These are phyloP conservation scores for Cercospora beticola DNA, from an alignment of 2,329 filamentous ascomycete species.

Conservation along the genomic window DNA sequence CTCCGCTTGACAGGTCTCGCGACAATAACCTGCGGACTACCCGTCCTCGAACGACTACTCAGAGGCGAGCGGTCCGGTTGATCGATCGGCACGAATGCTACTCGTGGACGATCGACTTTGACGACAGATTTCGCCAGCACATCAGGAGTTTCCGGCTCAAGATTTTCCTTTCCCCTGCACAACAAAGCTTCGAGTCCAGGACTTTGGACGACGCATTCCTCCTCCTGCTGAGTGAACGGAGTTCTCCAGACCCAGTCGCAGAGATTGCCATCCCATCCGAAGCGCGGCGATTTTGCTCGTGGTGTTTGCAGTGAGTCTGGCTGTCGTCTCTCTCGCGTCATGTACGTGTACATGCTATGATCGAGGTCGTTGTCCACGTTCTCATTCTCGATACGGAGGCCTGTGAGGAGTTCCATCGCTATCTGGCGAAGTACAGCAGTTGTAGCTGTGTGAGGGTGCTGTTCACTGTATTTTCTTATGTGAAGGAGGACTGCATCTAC, in stretches of 20 bases:
- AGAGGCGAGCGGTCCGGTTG: background rate
- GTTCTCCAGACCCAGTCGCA: slow-evolving; percentile 49
- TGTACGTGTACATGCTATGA: background rate
- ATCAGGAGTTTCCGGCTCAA: background rate
- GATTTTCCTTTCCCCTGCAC: background rate
- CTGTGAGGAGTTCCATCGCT: background rate
- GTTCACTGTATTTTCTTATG: background rate
- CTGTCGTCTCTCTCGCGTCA: background rate
- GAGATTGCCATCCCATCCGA: slow-evolving; percentile 48
- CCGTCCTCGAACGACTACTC: background rate
- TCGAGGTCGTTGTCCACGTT: no score
- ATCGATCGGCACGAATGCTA: background rate
- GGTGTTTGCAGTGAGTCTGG: background rate
- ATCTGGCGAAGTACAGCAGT: background rate
- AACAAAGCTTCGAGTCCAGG: background rate
- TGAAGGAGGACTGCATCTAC: background rate
- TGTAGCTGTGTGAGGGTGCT: background rate
- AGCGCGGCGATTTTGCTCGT: slow-evolving; percentile 19
- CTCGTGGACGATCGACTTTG: background rate
- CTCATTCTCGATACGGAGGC: background rate
- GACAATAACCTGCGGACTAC: background rate
- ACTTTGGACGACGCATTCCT: background rate
- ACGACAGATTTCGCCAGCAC: background rate
- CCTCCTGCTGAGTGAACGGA: slow-evolving; percentile 29
- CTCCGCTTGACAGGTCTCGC: background rate